Evolutionary conservation across 306 rosid species (phyloP).

Genomic region (Cicer bijugum): DNA sequence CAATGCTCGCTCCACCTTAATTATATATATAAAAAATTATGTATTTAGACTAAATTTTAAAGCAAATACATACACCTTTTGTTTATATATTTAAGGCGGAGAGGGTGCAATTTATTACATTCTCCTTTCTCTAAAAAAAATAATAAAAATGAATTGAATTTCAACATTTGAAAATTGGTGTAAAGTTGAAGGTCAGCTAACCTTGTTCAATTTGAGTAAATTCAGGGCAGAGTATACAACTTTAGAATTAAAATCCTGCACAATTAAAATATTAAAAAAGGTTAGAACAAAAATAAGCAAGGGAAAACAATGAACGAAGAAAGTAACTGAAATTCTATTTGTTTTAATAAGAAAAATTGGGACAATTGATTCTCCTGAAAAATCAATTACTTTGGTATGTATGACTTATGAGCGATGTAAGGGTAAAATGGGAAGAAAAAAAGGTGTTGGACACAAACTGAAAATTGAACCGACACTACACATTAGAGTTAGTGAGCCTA

Average conservation of each 20-base stretch:
- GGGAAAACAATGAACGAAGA: neutral
- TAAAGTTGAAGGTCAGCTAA: conserved; percentile 26
- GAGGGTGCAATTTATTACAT: neutral
- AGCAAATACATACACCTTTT: no score
- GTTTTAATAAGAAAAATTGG: neutral
- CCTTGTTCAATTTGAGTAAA: conserved; percentile 34
- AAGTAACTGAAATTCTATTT: neutral
- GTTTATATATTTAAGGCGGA: no score
- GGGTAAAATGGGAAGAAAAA: neutral
- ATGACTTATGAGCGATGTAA: neutral
- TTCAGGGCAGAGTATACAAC: neutral
- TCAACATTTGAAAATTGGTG: conserved; percentile 5
- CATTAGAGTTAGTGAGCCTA: no score
- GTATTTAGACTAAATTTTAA: no score
- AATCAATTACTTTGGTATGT: neutral
- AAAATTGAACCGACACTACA: neutral
- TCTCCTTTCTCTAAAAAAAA: neutral
- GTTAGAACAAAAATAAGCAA: neutral
- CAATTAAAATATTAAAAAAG: neutral
- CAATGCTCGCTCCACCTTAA: no score
- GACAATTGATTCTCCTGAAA: neutral
- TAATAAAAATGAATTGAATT: conserved; percentile 10
- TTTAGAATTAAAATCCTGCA: conserved; percentile 35
- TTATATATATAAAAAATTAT: no score
- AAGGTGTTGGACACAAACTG: neutral